Evolutionary conservation across 257 asterid genomes (phyloP), one percentile per base, ranked within the genome.

Genomic region (Fraxinus cuspidata): DNA sequence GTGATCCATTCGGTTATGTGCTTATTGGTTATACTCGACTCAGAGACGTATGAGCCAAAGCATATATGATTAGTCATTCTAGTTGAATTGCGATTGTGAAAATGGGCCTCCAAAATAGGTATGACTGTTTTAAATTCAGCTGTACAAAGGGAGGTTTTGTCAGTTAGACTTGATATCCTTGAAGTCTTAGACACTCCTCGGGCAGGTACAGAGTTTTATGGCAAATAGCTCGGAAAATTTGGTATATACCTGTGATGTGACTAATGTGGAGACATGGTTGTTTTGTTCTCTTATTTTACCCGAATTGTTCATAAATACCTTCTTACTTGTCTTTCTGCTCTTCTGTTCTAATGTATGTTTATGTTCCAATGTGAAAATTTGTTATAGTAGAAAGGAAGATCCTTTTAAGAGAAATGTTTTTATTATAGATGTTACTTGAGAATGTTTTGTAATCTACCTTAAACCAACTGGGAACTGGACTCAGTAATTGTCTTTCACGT

Each of bases 391-490:
- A n/a, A 18, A 25, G n/a, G 32, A 25, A 6, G 32, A 23, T 9
- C 25, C 32, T 60, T 28, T 2, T 60, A 25, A 60, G 32, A 60
- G 68, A 60, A 23, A 10, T 25, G 15, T 60, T 25, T 6, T 16
- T 53, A 53, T 18, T 53, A 19, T 53, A 19, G 64, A 53, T 6
- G 64, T 53, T n/a, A 53, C 56, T 53, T 60, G 67, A 23, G 31
- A 60, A 60, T 23, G 31, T 21, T 1, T 60, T n/a, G 32, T 60
- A 27, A 60, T 60, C 67, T 60, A 23, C 9, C 32, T 60, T 60
- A 4, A n/a, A 78, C 68, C 72, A 78, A 79, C 31, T 78, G 71
- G 71, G 56, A 78, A 64, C 21, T 78, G 64, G 77, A 58, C 32
- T 18, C 42, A 18, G 53, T 58, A 60, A 34, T 56, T 15, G 71